Conservation (phyloP, 208 protist genomes). For the Acanthamoeba polyphaga region DNA sequence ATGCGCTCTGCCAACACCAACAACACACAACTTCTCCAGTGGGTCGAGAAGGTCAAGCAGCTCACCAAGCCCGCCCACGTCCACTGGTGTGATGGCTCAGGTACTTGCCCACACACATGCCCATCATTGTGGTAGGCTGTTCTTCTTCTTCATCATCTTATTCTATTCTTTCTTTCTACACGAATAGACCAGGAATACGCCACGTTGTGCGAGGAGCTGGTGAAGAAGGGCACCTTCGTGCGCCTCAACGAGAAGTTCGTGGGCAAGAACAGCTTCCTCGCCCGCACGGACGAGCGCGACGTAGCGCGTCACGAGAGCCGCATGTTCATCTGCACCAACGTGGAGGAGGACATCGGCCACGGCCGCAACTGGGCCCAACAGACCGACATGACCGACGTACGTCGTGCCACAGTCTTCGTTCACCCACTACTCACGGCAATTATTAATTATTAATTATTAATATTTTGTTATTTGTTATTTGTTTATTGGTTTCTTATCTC, state of each 20-base stretch:
- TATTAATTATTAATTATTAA: not conserved
- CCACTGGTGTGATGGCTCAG: constrained; percentile 81
- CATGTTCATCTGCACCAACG: constrained; percentile 88
- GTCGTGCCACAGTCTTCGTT: constrained; percentile 70
- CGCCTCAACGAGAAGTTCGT: constrained; percentile 83
- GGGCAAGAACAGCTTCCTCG: constrained; percentile 87
- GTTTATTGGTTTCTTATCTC: no score
- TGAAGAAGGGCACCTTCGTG: constrained; percentile 75
- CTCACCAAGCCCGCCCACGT: constrained; percentile 80
- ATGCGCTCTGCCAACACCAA: not conserved
- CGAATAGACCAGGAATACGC: constrained; percentile 64
- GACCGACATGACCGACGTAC: constrained; percentile 70
- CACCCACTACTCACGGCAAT: not conserved
- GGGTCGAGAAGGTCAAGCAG: not conserved
- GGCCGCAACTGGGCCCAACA: not conserved
- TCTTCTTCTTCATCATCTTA: not conserved
- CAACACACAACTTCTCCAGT: constrained; percentile 25
- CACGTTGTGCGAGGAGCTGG: constrained; percentile 62
- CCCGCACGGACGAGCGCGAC: constrained; percentile 88
- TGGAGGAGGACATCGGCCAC: constrained; percentile 57
- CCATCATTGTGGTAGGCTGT: constrained; percentile 79
- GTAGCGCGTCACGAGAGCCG: constrained; percentile 88
- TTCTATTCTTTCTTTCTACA: not conserved
- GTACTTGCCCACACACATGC: constrained; percentile 71
- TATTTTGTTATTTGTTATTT: not conserved